Percentiles rank a stretch among this genome's conserved stretches.
These are phyloP conservation scores for Microcera coccophila DNA, from an alignment of 2,329 filamentous ascomycete species.

Conservation along the genomic window DNA sequence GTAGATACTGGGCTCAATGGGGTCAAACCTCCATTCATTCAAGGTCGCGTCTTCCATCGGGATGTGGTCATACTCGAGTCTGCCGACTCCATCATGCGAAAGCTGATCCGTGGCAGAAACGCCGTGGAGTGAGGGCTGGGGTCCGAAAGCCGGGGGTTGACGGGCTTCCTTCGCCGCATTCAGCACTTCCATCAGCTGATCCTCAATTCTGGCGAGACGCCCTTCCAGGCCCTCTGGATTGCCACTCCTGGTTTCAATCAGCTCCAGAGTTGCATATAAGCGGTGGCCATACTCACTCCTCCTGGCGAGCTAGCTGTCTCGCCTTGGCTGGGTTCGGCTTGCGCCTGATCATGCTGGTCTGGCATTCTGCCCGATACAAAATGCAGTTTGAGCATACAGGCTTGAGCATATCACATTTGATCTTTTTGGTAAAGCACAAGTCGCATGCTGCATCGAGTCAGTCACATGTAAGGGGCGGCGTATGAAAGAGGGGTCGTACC, in stretches of 20 bases:
- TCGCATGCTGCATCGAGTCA: constrained; percentile 34
- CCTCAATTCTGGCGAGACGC: constrained; percentile 31
- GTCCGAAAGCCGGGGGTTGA: not conserved
- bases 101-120: not conserved
- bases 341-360: constrained; percentile 24
- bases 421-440: constrained; percentile 44
- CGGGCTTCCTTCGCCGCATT: constrained; percentile 17
- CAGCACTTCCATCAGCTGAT: constrained; percentile 31
- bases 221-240: constrained; percentile 17
- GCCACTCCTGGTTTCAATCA: constrained; percentile 1
- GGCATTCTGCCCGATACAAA: constrained; percentile 40
- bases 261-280: not conserved
- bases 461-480: not conserved
- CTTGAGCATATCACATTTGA: constrained; percentile 44
- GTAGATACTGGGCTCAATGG: constrained; percentile 18
- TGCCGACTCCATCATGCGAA: not conserved
- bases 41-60: not conserved
- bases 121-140: not conserved
- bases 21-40: constrained; percentile 20
- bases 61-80: not conserved
- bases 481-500: constrained; percentile 4
- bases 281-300: constrained; percentile 11
- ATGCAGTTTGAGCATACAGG: constrained; percentile 43
- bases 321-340: constrained; percentile 21
- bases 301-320: constrained; percentile 10